Base-by-base conservation (phyloP, 805 yeast species). In the Pichia insulana region DNA sequence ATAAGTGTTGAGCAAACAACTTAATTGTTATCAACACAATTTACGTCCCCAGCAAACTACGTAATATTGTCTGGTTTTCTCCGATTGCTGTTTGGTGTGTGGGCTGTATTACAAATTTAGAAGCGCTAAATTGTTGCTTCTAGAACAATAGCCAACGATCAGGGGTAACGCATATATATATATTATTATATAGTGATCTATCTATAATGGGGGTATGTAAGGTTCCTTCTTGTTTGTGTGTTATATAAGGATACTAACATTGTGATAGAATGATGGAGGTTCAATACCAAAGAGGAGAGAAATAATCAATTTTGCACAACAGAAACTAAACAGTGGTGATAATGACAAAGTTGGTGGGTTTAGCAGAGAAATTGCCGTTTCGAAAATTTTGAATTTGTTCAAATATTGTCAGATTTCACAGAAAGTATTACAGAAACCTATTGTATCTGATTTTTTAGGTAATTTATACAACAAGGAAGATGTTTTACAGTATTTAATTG, bases 381-480 rank as follows among this genome's bases (percentile, higher is more conserved):
- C 58, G 48, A 50, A 53, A 37, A 36, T 43, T 10, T 47, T 50
- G 3, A 65, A 64, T 3, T 43, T 56, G 19, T 73, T 80, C 68
- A 61, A 58, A 12, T 65, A 62, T 6, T 84, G 94, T 55, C 57
- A 63, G 5, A 45, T 69, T 30, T 69, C 67, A 20, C 71, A 52
- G 34, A 67, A 56, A 44, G 67, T 49, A 50, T 64, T 85, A 16
- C 47, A 51, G n/a, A 53, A 52, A 5, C 82, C 81, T 0, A 62
- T 84, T 2, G 81, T 82, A 2, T 72, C 85, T 28, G 95, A 87
- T 58, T 79, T 68, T 54, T 63, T 63, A 39, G 96, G 96, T 0
- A 56, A 65, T 26, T 53, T 87, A 4, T 83, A 71, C 58, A 74
- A 80, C 49, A 83, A 83, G 47, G 83, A 78, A 44, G 60, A 78